Conservation (phyloP, 257 asterid genomes). For the Nicotiana paniculata region DNA sequence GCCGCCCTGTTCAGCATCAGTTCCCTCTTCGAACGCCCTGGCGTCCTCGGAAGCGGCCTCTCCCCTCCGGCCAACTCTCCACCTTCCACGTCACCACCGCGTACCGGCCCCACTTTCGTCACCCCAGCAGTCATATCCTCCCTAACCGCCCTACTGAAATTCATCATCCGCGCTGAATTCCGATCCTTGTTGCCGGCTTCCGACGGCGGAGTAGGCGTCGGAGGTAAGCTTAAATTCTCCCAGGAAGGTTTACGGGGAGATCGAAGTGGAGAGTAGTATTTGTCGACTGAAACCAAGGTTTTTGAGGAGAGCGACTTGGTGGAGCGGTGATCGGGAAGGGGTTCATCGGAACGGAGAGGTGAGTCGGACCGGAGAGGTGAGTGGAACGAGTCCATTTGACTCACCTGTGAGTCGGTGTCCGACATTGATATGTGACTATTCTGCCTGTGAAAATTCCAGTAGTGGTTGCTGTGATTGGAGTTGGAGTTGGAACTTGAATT, state of each 20-base stretch:
- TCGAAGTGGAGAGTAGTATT: slow-evolving; percentile 38
- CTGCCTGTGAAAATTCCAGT: slow-evolving; percentile 15
- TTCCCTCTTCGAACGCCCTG: slow-evolving; percentile 33
- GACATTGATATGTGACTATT: slow-evolving; percentile 70
- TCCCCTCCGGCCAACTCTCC: slow-evolving; percentile 40
- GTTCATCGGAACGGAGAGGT: slow-evolving; percentile 65
- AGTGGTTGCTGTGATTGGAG: neutral
- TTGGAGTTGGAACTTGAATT: neutral
- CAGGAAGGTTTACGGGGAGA: slow-evolving; percentile 40
- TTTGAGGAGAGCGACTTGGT: slow-evolving; percentile 21
- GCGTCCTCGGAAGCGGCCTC: slow-evolving; percentile 26
- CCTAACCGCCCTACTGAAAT: slow-evolving; percentile 23
- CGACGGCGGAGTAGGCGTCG: slow-evolving; percentile 20
- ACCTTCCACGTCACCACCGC: slow-evolving; percentile 30
- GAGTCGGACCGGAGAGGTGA: slow-evolving; percentile 74
- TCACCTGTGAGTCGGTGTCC: slow-evolving; percentile 72
- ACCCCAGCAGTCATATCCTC: slow-evolving; percentile 37
- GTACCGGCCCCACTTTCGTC: slow-evolving; percentile 43
- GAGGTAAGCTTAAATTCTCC: slow-evolving; percentile 26
- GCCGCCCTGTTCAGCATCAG: slow-evolving; percentile 41
- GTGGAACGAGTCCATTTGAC: slow-evolving; percentile 69
- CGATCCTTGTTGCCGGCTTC: slow-evolving; percentile 27
- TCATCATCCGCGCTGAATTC: slow-evolving; percentile 28
- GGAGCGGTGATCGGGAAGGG: slow-evolving; percentile 19
- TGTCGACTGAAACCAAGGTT: slow-evolving; percentile 40